Evolutionary conservation across 495 filamentous ascomycete genomes (phyloP).

Genomic region (Penicillium odoratum): DNA sequence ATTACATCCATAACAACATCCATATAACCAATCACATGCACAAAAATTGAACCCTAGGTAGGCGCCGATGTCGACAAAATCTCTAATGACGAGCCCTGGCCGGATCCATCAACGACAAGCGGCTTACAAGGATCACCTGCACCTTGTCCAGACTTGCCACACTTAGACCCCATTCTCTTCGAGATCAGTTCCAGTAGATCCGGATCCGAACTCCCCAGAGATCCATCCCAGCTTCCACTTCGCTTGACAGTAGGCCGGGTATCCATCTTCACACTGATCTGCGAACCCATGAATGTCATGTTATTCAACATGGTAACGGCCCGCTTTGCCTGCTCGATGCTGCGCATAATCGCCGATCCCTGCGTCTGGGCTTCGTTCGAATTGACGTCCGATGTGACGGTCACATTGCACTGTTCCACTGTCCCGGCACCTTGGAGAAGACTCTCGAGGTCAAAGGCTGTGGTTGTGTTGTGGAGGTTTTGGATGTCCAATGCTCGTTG

Average conservation of each 20-base stretch:
- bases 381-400: conserved; percentile 15
- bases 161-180: conserved; percentile 6
- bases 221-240: conserved; percentile 15
- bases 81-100: conserved; percentile 20
- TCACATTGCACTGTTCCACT: conserved; percentile 36
- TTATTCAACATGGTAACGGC: conserved; percentile 35
- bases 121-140: conserved; percentile 23
- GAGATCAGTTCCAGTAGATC: neutral
- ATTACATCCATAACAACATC: neutral
- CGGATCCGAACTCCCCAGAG: neutral
- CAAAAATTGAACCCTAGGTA: conserved; percentile 5
- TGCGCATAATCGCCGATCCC: conserved; percentile 35
- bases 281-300: conserved; percentile 31
- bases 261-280: conserved; percentile 33
- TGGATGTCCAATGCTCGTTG: conserved; percentile 31
- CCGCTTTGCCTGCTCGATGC: conserved; percentile 36
- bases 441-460: conserved; percentile 20
- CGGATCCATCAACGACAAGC: conserved; percentile 44
- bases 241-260: conserved; percentile 7
- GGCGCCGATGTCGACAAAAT: conserved; percentile 21
- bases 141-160: neutral
- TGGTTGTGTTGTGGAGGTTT: conserved; percentile 31
- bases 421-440: conserved; percentile 26
- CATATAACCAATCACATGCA: neutral
- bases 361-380: conserved; percentile 22